phyloP scores from a whole-genome alignment of 176 grass and related monocot genomes.

The Cocos nucifera region DNA sequence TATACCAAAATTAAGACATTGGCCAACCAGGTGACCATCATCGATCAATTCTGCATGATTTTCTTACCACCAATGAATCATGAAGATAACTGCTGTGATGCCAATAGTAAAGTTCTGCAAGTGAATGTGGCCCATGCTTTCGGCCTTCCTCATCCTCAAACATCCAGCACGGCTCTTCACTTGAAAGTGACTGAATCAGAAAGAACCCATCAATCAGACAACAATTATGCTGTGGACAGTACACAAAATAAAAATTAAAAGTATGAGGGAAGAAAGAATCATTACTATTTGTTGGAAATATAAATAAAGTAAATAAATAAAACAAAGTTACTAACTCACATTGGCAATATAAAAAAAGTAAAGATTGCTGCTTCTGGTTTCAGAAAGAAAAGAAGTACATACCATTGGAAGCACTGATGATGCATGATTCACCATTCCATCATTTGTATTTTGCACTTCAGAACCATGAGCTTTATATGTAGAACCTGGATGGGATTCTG shows the following conservation, averaged over 20 bases:
- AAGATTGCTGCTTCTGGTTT: too few species aligned
- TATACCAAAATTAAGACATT: too few species aligned
- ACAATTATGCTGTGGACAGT: too few species aligned
- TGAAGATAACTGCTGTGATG: constrained; percentile 86
- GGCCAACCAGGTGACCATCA: too few species aligned
- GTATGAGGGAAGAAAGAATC: too few species aligned
- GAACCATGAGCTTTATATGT: constrained; percentile 3
- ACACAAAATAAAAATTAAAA: too few species aligned
- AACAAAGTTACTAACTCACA: constrained; percentile 1
- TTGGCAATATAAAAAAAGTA: constrained; percentile 1
- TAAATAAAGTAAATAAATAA: background rate
- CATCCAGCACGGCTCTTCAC: constrained; percentile 83
- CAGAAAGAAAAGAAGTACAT: constrained; percentile 12
- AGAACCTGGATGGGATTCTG: background rate
- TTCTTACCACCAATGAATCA: constrained; percentile 80
- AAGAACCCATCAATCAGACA: background rate
- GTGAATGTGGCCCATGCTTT: constrained; percentile 72
- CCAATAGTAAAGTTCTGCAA: constrained; percentile 95
- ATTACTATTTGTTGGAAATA: constrained; percentile 11
- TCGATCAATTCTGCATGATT: too few species aligned
- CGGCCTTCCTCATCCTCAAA: constrained; percentile 74
- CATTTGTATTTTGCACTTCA: constrained; percentile 8
- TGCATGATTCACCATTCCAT: constrained; percentile 5
- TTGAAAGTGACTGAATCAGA: constrained; percentile 38
- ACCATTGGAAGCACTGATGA: constrained; percentile 35